phyloP scores from a whole-genome alignment of 2,329 filamentous ascomycete species.

The Cercospora berteroae region DNA sequence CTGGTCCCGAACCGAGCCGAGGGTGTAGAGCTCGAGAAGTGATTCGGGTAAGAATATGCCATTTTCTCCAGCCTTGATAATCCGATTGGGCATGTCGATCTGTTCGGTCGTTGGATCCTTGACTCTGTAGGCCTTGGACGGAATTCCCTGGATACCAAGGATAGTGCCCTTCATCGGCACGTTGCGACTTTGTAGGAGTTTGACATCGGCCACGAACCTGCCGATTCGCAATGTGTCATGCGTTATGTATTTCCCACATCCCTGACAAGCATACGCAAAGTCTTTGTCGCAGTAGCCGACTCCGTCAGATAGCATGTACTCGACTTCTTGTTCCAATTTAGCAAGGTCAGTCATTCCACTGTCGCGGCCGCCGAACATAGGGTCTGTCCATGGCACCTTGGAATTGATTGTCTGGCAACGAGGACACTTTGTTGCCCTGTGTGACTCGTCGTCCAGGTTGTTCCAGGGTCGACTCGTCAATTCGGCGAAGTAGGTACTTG shows the following conservation, averaged over 20 bases:
- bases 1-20: constrained; percentile 21
- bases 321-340: constrained; percentile 36
- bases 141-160: constrained; percentile 55
- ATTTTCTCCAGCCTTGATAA: constrained; percentile 40
- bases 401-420: constrained; percentile 43
- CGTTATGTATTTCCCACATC: constrained; percentile 53
- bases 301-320: constrained; percentile 42
- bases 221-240: constrained; percentile 60
- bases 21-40: too few species aligned
- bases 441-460: constrained; percentile 52
- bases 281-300: constrained; percentile 61
- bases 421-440: constrained; percentile 57
- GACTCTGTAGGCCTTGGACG: constrained; percentile 38
- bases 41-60: too few species aligned
- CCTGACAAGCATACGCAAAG: constrained; percentile 52
- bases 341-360: constrained; percentile 1
- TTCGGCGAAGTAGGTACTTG: constrained; percentile 49
- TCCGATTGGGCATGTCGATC: constrained; percentile 29
- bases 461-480: constrained; percentile 58
- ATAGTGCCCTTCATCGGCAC: constrained; percentile 68
- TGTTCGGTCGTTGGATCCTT: constrained; percentile 19
- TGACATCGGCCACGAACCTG: constrained; percentile 61
- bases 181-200: constrained; percentile 47
- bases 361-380: not conserved
- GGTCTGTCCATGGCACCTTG: constrained; percentile 59